Evolutionary conservation across 1,284 basidiomycete genomes (phyloP).

Genomic region (Heterobasidion parviporum): DNA sequence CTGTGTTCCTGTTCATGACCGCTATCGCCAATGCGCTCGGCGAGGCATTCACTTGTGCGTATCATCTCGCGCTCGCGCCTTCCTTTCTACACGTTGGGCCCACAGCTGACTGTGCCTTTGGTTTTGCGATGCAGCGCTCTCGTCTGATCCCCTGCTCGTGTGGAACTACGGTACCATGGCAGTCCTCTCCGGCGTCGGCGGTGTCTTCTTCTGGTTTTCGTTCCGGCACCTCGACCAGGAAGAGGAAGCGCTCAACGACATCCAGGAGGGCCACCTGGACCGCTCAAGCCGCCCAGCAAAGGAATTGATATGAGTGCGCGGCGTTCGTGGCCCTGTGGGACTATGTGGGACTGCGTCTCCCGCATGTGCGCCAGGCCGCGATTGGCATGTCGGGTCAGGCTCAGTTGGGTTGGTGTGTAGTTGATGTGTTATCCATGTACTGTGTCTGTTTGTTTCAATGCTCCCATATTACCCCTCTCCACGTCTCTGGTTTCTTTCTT

Average conservation of each 20-base stretch:
- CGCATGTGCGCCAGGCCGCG: too few species aligned
- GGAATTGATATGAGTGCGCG: too few species aligned
- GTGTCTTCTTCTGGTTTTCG: conserved; percentile 52
- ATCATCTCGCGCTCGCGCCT: background rate
- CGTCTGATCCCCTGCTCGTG: conserved; percentile 46
- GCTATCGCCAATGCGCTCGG: conserved; percentile 60
- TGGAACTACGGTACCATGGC: conserved; percentile 38
- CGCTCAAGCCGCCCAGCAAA: too few species aligned
- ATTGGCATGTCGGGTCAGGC: too few species aligned
- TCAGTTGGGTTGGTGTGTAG: too few species aligned
- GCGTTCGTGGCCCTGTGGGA: too few species aligned
- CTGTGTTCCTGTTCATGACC: conserved; percentile 61
- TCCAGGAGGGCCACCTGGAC: conserved; percentile 27
- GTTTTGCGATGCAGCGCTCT: conserved; percentile 19
- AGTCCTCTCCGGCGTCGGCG: conserved; percentile 30
- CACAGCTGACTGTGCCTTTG: background rate
- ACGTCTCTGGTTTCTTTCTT: too few species aligned
- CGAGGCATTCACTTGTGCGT: conserved; percentile 46
- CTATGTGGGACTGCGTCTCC: too few species aligned
- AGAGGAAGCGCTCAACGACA: conserved; percentile 54
- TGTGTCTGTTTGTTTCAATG: too few species aligned
- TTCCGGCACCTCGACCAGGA: conserved; percentile 52
- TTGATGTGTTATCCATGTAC: too few species aligned
- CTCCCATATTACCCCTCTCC: too few species aligned
- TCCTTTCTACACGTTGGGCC: background rate